Percentiles rank a stretch among this genome's conserved stretches.
These are phyloP conservation scores for Apiotrichum domesticum DNA, from an alignment of 1,284 basidiomycete species.

Conservation along the genomic window DNA sequence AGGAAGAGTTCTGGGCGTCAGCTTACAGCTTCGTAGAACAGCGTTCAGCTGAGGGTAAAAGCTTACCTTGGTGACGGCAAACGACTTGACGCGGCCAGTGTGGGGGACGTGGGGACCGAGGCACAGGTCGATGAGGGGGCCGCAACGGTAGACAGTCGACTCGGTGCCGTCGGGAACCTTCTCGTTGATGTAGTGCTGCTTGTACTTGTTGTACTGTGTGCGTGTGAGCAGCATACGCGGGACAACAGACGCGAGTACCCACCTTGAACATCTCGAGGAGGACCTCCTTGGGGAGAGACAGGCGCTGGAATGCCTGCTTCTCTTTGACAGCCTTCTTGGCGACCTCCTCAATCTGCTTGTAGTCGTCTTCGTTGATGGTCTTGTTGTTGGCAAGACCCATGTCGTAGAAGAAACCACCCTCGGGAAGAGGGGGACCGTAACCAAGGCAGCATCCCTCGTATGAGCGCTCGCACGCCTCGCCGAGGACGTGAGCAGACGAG, in stretches of 20 bases:
- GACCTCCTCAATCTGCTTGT: constrained; percentile 81
- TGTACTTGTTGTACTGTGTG: constrained; percentile 97
- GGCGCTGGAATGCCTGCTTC: constrained; percentile 93
- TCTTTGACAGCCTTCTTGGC: constrained; percentile 87
- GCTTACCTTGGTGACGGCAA: constrained; percentile 83
- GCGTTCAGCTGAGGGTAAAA: no score
- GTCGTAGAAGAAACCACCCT: constrained; percentile 99
- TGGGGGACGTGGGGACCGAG: constrained; percentile 96
- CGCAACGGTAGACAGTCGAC: constrained; percentile 97
- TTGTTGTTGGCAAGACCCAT: constrained; percentile 61
- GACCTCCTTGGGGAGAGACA: constrained; percentile 88
- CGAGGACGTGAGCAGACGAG: constrained; percentile 97
- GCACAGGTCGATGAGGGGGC: constrained; percentile 97
- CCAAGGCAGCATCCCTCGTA: constrained; percentile 92
- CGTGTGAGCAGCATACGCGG: background rate
- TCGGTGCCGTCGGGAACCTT: constrained; percentile 96
- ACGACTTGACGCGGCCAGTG: constrained; percentile 94
- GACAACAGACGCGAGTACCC: constrained; percentile 29
- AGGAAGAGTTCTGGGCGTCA: constrained; percentile 75
- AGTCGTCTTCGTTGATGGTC: constrained; percentile 72
- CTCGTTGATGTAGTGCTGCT: constrained; percentile 88
- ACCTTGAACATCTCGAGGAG: constrained; percentile 95
- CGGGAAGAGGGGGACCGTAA: constrained; percentile 86
- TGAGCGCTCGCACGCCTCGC: constrained; percentile 92
- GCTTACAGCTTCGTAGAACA: background rate